Evolutionary conservation across 1,284 basidiomycete species (phyloP).

Genomic region (Microbotryomycetes sp.): DNA sequence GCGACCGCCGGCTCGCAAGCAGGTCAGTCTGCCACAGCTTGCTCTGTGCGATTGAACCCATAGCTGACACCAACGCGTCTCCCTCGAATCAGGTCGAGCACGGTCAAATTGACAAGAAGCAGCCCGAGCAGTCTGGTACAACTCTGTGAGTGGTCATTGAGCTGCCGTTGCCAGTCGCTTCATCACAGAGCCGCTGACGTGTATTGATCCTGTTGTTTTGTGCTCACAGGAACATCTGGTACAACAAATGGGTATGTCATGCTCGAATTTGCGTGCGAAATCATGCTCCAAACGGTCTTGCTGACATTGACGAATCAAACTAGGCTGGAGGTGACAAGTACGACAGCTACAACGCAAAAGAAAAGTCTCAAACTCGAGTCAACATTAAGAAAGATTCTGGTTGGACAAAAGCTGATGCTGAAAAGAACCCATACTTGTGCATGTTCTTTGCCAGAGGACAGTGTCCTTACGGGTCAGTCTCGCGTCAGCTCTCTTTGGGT

Average conservation of each 20-base stretch:
- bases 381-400: slow-evolving; percentile 82
- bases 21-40: slow-evolving; percentile 14
- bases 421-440: slow-evolving; percentile 84
- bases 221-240: slow-evolving; percentile 94
- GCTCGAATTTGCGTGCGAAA: no score
- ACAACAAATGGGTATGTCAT: slow-evolving; percentile 87
- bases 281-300: background rate
- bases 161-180: slow-evolving; percentile 14
- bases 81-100: slow-evolving; percentile 73
- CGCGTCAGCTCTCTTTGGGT: background rate
- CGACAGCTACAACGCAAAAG: slow-evolving; percentile 85
- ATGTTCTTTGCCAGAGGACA: slow-evolving; percentile 94
- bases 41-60: background rate
- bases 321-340: slow-evolving; percentile 73
- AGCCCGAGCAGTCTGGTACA: slow-evolving; percentile 72
- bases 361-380: slow-evolving; percentile 83
- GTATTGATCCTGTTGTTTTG: slow-evolving; percentile 36
- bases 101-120: slow-evolving; percentile 80
- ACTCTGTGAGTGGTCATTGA: background rate
- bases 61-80: background rate
- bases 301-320: background rate
- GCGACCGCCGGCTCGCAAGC: slow-evolving; percentile 38
- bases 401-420: slow-evolving; percentile 85
- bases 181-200: slow-evolving; percentile 17
- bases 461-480: slow-evolving; percentile 78